A percentile compares a stretch with the other conserved stretches of the same genome.
These are phyloP conservation scores for Apiotrichum sp. DNA, from an alignment of 1,284 basidiomycete genomes.

Conservation along the genomic window DNA sequence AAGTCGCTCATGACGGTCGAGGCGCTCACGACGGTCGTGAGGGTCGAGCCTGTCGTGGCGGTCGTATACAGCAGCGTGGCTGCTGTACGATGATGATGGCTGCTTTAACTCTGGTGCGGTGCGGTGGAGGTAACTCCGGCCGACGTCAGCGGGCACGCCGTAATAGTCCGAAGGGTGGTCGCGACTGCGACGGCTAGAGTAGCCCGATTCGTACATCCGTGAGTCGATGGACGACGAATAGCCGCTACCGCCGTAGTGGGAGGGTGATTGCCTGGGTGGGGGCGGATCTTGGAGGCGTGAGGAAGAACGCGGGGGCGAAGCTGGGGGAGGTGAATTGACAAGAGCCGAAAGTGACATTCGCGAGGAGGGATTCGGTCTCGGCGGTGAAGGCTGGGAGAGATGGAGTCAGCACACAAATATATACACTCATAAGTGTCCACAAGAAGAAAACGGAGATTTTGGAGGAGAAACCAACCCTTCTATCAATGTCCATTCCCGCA, in stretches of 20 bases:
- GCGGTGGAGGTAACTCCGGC: constrained; percentile 17
- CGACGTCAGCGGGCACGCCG: constrained; percentile 13
- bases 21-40: neutral
- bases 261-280: neutral
- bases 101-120: neutral
- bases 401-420: neutral
- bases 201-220: constrained; percentile 3
- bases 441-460: too few relatives aligned
- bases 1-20: neutral
- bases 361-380: constrained; percentile 24
- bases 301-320: constrained; percentile 9
- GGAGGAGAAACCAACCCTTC: constrained; percentile 8
- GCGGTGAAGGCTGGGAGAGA: constrained; percentile 9
- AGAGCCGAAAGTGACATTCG: constrained; percentile 37
- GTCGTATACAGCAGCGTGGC: neutral
- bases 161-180: constrained; percentile 9
- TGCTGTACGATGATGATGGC: neutral
- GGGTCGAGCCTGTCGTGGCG: neutral
- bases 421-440: too few relatives aligned
- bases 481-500: constrained; percentile 9
- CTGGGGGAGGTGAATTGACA: constrained; percentile 34
- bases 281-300: neutral
- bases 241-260: neutral
- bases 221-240: neutral
- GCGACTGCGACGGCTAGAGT: constrained; percentile 1